phyloP scores from a whole-genome alignment of 371 early-diverging fungal genomes.

The Mortierella sp. region DNA sequence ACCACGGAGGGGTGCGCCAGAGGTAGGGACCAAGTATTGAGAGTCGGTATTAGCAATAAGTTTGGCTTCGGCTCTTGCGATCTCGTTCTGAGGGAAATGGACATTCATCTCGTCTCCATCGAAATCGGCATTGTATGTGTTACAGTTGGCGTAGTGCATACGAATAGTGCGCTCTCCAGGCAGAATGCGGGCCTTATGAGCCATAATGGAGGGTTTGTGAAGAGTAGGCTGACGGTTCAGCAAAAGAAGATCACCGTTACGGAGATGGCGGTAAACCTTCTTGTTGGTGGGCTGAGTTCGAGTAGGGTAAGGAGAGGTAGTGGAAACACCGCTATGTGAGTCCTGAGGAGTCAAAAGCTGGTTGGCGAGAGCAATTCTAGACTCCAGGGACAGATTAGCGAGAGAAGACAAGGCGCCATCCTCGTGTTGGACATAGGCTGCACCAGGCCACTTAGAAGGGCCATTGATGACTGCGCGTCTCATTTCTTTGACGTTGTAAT shows the following conservation, averaged over 20 bases:
- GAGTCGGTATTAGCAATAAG: constrained; percentile 96
- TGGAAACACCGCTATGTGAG: constrained; percentile 61
- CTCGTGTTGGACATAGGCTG: constrained; percentile 93
- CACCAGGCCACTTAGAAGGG: constrained; percentile 98
- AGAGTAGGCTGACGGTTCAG: constrained; percentile 99
- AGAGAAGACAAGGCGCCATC: constrained; percentile 92
- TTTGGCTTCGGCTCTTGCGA: constrained; percentile 96
- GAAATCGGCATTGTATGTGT: constrained; percentile 99
- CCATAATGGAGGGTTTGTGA: constrained; percentile 99
- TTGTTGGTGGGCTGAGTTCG: constrained; percentile 86
- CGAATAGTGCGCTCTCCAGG: constrained; percentile 99
- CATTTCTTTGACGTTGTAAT: constrained; percentile 94
- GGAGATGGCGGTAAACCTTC: constrained; percentile 97
- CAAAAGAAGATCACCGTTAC: constrained; percentile 97
- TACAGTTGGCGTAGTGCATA: constrained; percentile 99
- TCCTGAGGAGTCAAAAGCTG: constrained; percentile 92
- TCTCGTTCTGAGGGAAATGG: constrained; percentile 99
- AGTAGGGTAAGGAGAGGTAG: constrained; percentile 67
- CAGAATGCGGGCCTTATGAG: constrained; percentile 97
- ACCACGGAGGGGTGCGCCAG: constrained; percentile 99
- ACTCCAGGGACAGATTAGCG: constrained; percentile 82
- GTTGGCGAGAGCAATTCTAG: constrained; percentile 96
- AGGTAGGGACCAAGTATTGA: constrained; percentile 98
- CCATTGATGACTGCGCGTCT: constrained; percentile 98
- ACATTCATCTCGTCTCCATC: constrained; percentile 99